A percentile compares a stretch with the other conserved stretches of the same genome.
These are phyloP conservation scores for Volvox carteri DNA, from an alignment of 163 green algal species.

Conservation along the genomic window DNA sequence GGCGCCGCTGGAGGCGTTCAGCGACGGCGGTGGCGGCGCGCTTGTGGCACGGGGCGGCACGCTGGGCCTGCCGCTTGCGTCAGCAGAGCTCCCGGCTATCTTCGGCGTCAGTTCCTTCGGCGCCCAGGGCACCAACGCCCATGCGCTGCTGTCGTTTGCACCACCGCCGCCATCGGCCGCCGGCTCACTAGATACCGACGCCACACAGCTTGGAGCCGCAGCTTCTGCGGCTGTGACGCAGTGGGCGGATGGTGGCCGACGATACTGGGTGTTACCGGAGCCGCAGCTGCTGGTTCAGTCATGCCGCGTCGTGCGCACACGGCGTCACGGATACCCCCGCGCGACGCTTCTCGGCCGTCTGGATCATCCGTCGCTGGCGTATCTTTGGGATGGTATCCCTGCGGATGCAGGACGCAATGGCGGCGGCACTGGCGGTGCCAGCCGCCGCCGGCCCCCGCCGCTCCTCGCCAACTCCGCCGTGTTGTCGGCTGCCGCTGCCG, in stretches of 20 bases:
- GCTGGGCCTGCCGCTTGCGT: conserved; percentile 48
- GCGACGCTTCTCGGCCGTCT: conserved; percentile 26
- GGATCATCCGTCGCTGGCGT: conserved; percentile 50
- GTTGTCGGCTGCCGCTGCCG: conserved; percentile 58
- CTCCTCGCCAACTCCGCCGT: conserved; percentile 61
- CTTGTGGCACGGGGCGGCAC: conserved; percentile 70
- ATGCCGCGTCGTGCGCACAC: conserved; percentile 12
- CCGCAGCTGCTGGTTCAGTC: conserved; percentile 47
- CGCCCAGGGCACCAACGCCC: conserved; percentile 85
- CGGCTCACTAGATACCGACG: background rate
- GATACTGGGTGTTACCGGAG: conserved; percentile 57
- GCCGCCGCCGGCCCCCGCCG: conserved; percentile 1
- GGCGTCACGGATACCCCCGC: background rate
- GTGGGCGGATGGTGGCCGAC: too few relatives aligned
- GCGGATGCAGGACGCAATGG: too few relatives aligned
- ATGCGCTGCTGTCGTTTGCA: conserved; percentile 65
- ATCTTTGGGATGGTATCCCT: conserved; percentile 47
- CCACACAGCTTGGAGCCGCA: background rate
- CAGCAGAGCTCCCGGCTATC: background rate
- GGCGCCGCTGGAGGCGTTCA: conserved; percentile 40
- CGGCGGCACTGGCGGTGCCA: too few relatives aligned
- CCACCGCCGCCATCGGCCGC: background rate
- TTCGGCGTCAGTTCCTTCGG: conserved; percentile 84
- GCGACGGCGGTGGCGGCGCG: conserved; percentile 8
- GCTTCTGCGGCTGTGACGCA: background rate